These are phyloP conservation scores for Ceratocystiopsis minuta DNA, from an alignment of 2,329 filamentous ascomycete species.

Conservation along the genomic window DNA sequence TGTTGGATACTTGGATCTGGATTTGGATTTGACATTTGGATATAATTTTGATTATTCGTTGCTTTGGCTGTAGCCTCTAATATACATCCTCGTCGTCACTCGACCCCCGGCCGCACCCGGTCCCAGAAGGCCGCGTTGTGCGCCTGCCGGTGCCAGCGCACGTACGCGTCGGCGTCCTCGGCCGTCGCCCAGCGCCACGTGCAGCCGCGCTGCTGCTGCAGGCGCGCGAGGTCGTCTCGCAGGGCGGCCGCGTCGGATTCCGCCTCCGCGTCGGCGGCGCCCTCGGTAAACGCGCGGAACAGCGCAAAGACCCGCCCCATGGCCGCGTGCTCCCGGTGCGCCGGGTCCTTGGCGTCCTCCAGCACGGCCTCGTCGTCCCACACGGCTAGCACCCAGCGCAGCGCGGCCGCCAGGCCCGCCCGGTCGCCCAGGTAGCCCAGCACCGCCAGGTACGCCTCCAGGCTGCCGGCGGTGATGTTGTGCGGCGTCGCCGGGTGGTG, in stretches of 20 bases:
- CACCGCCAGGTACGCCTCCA: slow-evolving; percentile 44
- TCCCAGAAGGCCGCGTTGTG: slow-evolving; percentile 8
- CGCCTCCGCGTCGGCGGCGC: slow-evolving; percentile 11
- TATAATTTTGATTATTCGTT: too few species aligned
- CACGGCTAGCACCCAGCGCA: slow-evolving; percentile 39
- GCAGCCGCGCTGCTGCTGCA: slow-evolving; percentile 10
- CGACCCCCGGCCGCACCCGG: slow-evolving; percentile 4
- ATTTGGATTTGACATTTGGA: too few species aligned
- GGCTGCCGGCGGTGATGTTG: slow-evolving; percentile 24
- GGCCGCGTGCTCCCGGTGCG: slow-evolving; percentile 18
- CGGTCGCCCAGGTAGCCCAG: slow-evolving; percentile 43
- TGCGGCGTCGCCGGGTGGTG: slow-evolving; percentile 16
- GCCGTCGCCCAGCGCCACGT: slow-evolving; percentile 22
- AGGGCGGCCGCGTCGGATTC: slow-evolving; percentile 11
- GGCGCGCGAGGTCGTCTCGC: slow-evolving; percentile 11
- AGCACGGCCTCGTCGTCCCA: slow-evolving; percentile 19
- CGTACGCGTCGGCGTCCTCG: slow-evolving; percentile 15
- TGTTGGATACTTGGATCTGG: too few species aligned
- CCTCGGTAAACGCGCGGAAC: slow-evolving; percentile 30
- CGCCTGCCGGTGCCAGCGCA: slow-evolving; percentile 8
- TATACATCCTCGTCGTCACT: too few species aligned
- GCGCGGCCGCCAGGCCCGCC: slow-evolving; percentile 35
- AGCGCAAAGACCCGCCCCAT: slow-evolving; percentile 13
- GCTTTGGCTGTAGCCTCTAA: too few species aligned
- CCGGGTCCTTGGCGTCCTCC: slow-evolving; percentile 18